Evolutionary conservation across 192 early-diverging fungal species (phyloP).

Genomic region (Phlyctochytrium planicorne): DNA sequence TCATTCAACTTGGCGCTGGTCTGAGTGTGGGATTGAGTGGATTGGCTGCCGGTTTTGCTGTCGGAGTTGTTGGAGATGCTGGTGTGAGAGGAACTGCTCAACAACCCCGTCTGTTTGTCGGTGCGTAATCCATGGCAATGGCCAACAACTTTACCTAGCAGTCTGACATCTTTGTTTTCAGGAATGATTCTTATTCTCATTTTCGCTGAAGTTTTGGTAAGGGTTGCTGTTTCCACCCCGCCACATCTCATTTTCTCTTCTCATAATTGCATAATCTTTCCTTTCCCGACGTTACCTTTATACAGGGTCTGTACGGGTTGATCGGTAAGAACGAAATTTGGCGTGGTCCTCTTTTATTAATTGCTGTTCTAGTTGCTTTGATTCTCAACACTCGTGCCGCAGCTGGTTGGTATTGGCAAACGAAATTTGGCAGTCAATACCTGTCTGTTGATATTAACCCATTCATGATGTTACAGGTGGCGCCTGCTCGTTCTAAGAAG

Average conservation of each 20-base stretch:
- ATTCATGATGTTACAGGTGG: no score
- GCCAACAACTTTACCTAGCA: constrained; percentile 68
- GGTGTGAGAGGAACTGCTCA: constrained; percentile 88
- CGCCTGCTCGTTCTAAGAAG: no score
- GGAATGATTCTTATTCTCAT: constrained; percentile 91
- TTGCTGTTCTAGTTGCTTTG: constrained; percentile 69
- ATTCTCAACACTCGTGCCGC: constrained; percentile 99
- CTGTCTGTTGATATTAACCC: no score
- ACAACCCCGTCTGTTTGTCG: constrained; percentile 82
- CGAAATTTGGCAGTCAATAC: no score
- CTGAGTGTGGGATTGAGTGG: constrained; percentile 90
- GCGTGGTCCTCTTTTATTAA: not conserved
- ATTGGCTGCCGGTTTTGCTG: constrained; percentile 93
- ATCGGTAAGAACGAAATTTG: constrained; percentile 28
- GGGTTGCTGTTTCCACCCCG: no score
- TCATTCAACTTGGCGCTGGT: constrained; percentile 93
- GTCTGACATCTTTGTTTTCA: constrained; percentile 60
- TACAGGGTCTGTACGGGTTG: constrained; percentile 71
- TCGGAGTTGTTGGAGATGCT: constrained; percentile 96
- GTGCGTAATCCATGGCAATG: no score
- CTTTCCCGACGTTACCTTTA: no score
- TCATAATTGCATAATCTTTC: no score
- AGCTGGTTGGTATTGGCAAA: no score
- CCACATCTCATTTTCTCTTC: no score
- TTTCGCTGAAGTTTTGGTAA: constrained; percentile 99